Conservation (phyloP, 1,284 basidiomycete species). For the Ceratobasidium sp. region DNA sequence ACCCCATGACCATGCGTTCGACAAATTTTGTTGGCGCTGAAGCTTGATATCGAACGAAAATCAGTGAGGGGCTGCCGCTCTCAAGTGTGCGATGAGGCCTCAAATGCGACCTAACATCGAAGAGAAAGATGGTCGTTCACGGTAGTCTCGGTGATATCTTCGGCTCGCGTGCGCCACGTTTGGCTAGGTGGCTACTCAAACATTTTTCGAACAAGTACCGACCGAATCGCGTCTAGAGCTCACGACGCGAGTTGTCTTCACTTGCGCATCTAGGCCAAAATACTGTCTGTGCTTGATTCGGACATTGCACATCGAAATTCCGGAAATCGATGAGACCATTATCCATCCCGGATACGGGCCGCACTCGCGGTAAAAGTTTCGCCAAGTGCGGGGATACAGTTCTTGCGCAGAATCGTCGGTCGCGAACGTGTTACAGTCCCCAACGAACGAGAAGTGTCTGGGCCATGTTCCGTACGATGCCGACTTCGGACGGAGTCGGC, state of each 20-base stretch:
- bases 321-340: background rate
- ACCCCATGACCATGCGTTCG: background rate
- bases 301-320: background rate
- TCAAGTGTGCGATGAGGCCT: background rate
- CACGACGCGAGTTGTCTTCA: background rate
- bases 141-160: background rate
- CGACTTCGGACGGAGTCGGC: slow-evolving; percentile 33
- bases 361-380: background rate
- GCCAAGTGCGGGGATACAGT: background rate
- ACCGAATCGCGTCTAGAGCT: background rate
- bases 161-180: slow-evolving; percentile 5
- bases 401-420: background rate
- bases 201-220: slow-evolving; percentile 1
- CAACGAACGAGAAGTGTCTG: background rate
- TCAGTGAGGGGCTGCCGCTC: background rate
- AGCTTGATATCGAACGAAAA: background rate
- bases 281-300: background rate
- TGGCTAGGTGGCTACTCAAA: background rate
- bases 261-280: no score
- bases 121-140: background rate
- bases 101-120: background rate
- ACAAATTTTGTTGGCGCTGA: background rate
- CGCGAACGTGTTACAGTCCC: no score
- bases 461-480: slow-evolving; percentile 5
- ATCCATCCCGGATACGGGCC: background rate